These are phyloP conservation scores for Aspergillus olivimuriae DNA, from an alignment of 495 filamentous ascomycete species.

Conservation along the genomic window DNA sequence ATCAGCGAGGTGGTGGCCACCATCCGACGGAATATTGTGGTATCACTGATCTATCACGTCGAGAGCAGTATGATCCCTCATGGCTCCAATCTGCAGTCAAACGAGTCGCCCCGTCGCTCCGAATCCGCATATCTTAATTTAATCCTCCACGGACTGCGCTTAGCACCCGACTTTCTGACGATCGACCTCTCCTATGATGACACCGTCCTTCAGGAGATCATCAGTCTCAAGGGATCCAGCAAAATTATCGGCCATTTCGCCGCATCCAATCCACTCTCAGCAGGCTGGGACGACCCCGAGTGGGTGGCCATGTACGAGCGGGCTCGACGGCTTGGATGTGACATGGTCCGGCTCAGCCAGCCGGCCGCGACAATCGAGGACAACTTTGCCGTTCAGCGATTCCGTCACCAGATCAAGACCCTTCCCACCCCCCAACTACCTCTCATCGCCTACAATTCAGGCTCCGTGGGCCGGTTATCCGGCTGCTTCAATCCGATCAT, in stretches of 20 bases:
- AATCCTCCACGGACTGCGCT: constrained; percentile 59
- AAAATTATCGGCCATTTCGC: constrained; percentile 63
- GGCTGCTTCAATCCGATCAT: constrained; percentile 59
- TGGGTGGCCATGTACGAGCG: constrained; percentile 34
- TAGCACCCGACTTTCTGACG: constrained; percentile 64
- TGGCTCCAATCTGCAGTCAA: constrained; percentile 17
- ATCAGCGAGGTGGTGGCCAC: constrained; percentile 53
- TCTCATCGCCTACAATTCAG: constrained; percentile 67
- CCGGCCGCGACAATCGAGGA: constrained; percentile 33
- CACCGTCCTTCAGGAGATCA: constrained; percentile 44
- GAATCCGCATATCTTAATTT: constrained; percentile 52
- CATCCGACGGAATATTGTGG: constrained; percentile 57
- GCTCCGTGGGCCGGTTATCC: constrained; percentile 56
- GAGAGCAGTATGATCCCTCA: constrained; percentile 25
- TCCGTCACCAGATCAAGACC: constrained; percentile 27
- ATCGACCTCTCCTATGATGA: constrained; percentile 58
- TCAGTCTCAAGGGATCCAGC: constrained; percentile 52
- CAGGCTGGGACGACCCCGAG: constrained; percentile 35
- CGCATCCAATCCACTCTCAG: constrained; percentile 35
- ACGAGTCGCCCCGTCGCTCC: constrained; percentile 16
- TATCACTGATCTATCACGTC: constrained; percentile 47
- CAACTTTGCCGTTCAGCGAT: constrained; percentile 36
- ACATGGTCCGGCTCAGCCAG: constrained; percentile 44
- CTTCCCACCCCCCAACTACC: constrained; percentile 31
- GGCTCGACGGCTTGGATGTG: constrained; percentile 38